These are phyloP conservation scores for Dactylonectria macrodidyma DNA, from an alignment of 2,329 filamentous ascomycete genomes.

Conservation along the genomic window DNA sequence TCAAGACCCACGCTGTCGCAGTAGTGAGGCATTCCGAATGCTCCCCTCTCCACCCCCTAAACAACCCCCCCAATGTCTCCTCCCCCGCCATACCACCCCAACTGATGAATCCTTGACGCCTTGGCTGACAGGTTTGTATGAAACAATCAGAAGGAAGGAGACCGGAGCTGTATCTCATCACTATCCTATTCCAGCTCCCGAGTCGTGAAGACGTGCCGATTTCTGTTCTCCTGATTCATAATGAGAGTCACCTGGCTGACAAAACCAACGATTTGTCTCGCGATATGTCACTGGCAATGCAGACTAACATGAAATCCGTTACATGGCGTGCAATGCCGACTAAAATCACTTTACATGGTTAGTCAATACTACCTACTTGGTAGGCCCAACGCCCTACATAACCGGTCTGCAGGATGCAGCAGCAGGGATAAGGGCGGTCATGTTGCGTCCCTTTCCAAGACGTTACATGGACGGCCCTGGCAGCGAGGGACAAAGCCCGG, in stretches of 20 bases:
- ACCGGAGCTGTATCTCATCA: background rate
- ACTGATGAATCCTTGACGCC: background rate
- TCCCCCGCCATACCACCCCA: slow-evolving; percentile 10
- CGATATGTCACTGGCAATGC: background rate
- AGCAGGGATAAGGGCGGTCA: slow-evolving; percentile 22
- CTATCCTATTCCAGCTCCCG: background rate
- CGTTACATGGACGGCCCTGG: slow-evolving; percentile 17
- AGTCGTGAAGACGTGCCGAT: background rate
- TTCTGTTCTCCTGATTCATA: background rate
- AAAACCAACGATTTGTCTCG: background rate
- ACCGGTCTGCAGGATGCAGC: slow-evolving; percentile 6
- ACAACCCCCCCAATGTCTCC: background rate
- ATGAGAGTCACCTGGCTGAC: background rate
- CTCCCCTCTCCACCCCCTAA: background rate
- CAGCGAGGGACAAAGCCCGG: slow-evolving; percentile 20
- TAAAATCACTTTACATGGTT: background rate
- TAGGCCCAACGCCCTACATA: background rate
- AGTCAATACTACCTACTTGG: background rate
- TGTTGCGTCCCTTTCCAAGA: slow-evolving; percentile 12
- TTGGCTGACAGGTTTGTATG: slow-evolving; percentile 1
- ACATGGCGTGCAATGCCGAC: background rate
- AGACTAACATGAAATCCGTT: background rate
- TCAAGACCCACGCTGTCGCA: slow-evolving; percentile 18
- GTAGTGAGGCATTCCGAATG: background rate
- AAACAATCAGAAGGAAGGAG: background rate